Conservation (phyloP, 129 eudicot species). For the Centrapalus pauciflorus region DNA sequence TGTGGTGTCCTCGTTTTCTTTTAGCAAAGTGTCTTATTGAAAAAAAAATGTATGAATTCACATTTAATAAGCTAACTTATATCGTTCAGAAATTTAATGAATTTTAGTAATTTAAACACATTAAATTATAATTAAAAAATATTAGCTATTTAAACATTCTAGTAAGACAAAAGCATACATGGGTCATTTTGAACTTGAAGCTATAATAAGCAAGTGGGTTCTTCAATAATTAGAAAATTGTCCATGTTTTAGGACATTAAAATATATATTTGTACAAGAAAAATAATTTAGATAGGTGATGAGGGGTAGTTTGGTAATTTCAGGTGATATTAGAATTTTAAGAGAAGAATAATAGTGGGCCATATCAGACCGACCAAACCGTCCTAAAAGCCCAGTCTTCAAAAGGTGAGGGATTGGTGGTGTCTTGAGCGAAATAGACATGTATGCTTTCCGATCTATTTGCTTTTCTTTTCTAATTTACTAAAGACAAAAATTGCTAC, state of each 20-base stretch:
- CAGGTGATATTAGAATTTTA: neutral
- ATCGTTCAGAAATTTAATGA: too few species aligned
- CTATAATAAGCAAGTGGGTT: neutral
- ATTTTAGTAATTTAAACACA: too few species aligned
- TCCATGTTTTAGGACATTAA: neutral
- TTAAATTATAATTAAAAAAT: too few species aligned
- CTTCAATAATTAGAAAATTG: neutral
- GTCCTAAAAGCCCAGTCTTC: conserved; percentile 29
- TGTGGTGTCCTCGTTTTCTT: too few species aligned
- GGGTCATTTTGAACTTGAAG: neutral
- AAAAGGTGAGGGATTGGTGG: conserved; percentile 28
- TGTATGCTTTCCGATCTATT: conserved; percentile 16
- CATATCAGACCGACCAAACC: conserved; percentile 37
- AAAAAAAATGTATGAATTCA: too few species aligned
- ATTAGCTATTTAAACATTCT: too few species aligned
- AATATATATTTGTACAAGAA: too few species aligned
- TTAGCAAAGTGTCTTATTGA: too few species aligned
- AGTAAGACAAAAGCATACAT: too few species aligned
- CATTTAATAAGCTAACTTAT: too few species aligned
- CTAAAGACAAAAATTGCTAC: conserved; percentile 13
- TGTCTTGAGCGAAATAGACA: conserved; percentile 24
- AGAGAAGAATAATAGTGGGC: conserved; percentile 29
- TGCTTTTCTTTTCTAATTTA: conserved; percentile 4
- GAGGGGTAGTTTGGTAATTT: conserved; percentile 22
- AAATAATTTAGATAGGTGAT: neutral